These are phyloP conservation scores for Dendrocalamus sinicus DNA, from an alignment of 176 grass and related monocot species.

Conservation along the genomic window DNA sequence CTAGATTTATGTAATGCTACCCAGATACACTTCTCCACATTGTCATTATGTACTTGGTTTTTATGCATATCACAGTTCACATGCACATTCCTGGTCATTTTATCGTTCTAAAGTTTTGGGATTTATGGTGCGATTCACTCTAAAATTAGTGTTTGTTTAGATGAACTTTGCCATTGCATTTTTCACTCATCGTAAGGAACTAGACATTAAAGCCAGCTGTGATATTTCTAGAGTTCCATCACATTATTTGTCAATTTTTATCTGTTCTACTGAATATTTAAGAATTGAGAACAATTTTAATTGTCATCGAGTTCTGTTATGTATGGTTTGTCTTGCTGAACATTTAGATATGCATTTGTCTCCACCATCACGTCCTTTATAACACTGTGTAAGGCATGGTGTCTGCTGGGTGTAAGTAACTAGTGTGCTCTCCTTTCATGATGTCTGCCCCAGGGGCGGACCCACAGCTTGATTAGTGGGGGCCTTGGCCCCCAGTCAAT, in stretches of 20 bases:
- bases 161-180: not conserved
- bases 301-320: not conserved
- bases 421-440: conserved; percentile 6
- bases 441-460: not conserved
- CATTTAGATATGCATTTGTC: not conserved
- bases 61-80: not conserved
- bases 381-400: not conserved
- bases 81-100: not conserved
- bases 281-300: not conserved
- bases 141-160: not conserved
- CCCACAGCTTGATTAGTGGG: too few species aligned
- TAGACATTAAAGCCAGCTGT: not conserved
- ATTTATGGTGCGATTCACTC: not conserved
- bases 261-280: not conserved
- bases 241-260: not conserved
- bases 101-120: not conserved
- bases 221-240: not conserved
- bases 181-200: not conserved
- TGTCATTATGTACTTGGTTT: not conserved
- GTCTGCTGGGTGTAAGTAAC: conserved; percentile 5
- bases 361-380: not conserved
- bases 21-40: not conserved
- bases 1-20: not conserved
- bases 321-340: not conserved
- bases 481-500: too few species aligned